phyloP scores from a whole-genome alignment of 441 rosid genomes.

The Daphne laureola region DNA sequence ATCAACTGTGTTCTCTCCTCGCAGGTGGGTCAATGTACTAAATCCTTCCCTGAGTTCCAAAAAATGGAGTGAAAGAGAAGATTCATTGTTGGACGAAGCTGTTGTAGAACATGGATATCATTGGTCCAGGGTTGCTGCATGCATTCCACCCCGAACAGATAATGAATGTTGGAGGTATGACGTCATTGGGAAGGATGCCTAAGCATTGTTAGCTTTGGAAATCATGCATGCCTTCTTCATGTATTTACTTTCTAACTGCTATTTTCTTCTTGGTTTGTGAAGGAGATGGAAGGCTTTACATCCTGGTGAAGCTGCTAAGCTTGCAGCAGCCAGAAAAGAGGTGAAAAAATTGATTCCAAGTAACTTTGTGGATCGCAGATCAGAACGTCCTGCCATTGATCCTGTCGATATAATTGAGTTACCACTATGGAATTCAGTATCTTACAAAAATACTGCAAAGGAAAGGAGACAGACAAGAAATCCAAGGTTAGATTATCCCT shows the following conservation, averaged over 20 bases:
- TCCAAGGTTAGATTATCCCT: constrained; percentile 32
- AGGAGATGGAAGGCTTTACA: constrained; percentile 73
- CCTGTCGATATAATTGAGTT: constrained; percentile 46
- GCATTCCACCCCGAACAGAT: constrained; percentile 67
- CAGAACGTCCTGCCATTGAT: constrained; percentile 66
- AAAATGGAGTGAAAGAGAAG: constrained; percentile 79
- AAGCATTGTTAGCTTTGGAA: neutral
- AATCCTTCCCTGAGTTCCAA: constrained; percentile 62
- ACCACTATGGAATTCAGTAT: constrained; percentile 19
- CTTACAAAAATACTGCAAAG: constrained; percentile 23
- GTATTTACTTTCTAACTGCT: constrained; percentile 4
- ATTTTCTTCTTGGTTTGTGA: constrained; percentile 4
- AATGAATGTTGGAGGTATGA: constrained; percentile 68
- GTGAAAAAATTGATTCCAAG: constrained; percentile 41
- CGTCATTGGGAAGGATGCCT: constrained; percentile 5
- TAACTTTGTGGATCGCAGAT: constrained; percentile 81
- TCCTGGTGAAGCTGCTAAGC: constrained; percentile 58
- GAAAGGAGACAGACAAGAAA: constrained; percentile 32
- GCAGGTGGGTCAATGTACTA: constrained; percentile 76
- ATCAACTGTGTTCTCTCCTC: constrained; percentile 15
- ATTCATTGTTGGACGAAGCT: constrained; percentile 54
- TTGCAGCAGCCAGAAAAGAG: constrained; percentile 44
- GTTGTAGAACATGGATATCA: constrained; percentile 46
- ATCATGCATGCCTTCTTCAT: neutral
- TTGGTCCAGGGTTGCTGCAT: constrained; percentile 78